Evolutionary conservation across 495 filamentous ascomycete genomes (phyloP).

Genomic region (Cenococcum geophilum): DNA sequence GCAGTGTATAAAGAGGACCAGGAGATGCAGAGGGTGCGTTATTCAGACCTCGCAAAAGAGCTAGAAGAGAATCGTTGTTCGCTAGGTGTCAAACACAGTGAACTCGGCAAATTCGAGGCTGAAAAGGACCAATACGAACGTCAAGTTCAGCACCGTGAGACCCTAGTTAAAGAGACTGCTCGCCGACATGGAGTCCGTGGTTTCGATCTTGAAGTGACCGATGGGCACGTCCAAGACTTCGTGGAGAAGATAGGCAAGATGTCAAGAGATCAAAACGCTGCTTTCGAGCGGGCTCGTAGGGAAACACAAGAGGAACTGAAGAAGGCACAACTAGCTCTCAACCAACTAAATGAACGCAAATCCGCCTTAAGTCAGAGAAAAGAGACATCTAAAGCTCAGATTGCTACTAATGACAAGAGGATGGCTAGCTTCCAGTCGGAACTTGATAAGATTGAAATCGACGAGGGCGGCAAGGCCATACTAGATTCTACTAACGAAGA

Average conservation of each 20-base stretch:
- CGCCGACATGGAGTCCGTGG: conserved; percentile 76
- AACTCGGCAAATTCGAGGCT: conserved; percentile 77
- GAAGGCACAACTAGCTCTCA: conserved; percentile 58
- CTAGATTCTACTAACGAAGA: conserved; percentile 69
- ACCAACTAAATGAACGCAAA: conserved; percentile 61
- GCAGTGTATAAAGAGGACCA: conserved; percentile 56
- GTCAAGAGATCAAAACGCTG: conserved; percentile 66
- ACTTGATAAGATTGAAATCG: conserved; percentile 63
- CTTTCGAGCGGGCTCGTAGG: conserved; percentile 64
- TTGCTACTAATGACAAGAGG: conserved; percentile 62
- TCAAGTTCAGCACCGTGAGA: conserved; percentile 61
- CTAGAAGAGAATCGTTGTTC: conserved; percentile 53
- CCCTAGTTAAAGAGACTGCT: conserved; percentile 71
- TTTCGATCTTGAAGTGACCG: conserved; percentile 71
- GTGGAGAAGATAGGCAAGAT: conserved; percentile 69
- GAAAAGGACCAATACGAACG: conserved; percentile 81
- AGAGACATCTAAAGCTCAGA: conserved; percentile 59
- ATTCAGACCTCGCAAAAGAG: conserved; percentile 56
- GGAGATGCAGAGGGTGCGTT: conserved; percentile 54
- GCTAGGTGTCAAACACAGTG: conserved; percentile 67
- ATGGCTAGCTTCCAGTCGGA: conserved; percentile 55
- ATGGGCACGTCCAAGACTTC: conserved; percentile 66
- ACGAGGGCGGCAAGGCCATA: conserved; percentile 73
- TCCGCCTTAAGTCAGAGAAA: conserved; percentile 65
- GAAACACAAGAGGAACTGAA: conserved; percentile 66